Evolutionary conservation across 1,284 basidiomycete species (phyloP).

Genomic region (Moesziomyces sp.): DNA sequence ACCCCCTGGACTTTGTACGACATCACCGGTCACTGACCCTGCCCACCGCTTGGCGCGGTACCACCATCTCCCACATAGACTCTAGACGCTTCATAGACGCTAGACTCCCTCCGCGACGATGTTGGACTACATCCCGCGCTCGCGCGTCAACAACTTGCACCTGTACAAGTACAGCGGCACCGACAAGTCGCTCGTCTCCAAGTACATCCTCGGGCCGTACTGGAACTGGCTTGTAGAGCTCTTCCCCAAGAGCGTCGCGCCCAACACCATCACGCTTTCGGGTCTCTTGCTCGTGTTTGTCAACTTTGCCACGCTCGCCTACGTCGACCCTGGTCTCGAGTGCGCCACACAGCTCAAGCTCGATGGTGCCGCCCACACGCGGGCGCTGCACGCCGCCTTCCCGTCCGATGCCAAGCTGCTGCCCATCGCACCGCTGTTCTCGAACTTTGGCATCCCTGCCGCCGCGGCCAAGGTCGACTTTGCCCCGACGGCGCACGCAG

Average conservation of each 20-base stretch:
- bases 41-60: not conserved
- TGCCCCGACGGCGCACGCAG: constrained; percentile 16
- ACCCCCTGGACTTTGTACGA: not conserved
- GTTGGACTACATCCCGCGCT: constrained; percentile 68
- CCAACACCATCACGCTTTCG: constrained; percentile 75
- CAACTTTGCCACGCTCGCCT: constrained; percentile 84
- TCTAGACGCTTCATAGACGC: constrained; percentile 4
- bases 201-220: constrained; percentile 86
- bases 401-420: constrained; percentile 43
- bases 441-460: constrained; percentile 48
- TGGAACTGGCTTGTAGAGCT: constrained; percentile 94
- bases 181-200: constrained; percentile 74
- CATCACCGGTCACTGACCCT: too few relatives aligned
- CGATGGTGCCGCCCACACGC: constrained; percentile 38
- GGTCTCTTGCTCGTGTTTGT: constrained; percentile 84
- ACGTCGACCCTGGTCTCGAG: constrained; percentile 50
- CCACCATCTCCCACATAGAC: not conserved
- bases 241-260: constrained; percentile 87
- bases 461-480: constrained; percentile 34
- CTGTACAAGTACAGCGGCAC: constrained; percentile 74
- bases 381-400: constrained; percentile 28
- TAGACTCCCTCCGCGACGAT: constrained; percentile 11
- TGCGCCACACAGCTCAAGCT: constrained; percentile 59
- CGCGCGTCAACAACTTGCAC: constrained; percentile 70
- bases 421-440: constrained; percentile 45